phyloP scores from a whole-genome alignment of 148 eudicot species.

The Heliamphora exappendiculata region DNA sequence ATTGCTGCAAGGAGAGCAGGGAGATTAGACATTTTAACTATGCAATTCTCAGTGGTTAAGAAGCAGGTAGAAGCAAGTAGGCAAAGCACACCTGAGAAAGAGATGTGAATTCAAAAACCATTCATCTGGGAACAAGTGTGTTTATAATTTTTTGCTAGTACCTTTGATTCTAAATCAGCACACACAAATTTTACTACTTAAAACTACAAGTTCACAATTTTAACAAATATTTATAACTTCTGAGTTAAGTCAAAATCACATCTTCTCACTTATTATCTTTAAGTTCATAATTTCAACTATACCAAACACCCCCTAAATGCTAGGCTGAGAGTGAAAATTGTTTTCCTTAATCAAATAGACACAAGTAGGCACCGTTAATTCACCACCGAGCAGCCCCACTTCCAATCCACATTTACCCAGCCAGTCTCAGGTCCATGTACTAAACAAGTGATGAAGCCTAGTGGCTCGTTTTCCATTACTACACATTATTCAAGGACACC shows the following conservation, averaged over 20 bases:
- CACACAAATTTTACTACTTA: neutral
- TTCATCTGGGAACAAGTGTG: neutral
- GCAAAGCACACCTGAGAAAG: neutral
- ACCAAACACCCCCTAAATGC: no score
- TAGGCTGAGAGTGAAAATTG: no score
- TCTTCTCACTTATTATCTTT: no score
- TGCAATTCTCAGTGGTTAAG: neutral
- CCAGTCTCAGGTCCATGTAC: neutral
- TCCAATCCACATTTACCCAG: neutral
- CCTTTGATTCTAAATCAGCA: neutral
- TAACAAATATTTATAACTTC: no score
- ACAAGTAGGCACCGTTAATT: no score
- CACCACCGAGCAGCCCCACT: no score
- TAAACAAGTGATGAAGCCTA: neutral
- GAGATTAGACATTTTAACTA: slow-evolving; percentile 7
- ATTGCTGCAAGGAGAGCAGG: slow-evolving; percentile 55
- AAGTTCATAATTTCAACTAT: no score
- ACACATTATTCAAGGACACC: neutral
- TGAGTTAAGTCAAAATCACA: no score
- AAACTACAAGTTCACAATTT: neutral
- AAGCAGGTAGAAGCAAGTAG: neutral
- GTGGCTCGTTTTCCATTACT: neutral
- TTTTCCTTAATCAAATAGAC: no score
- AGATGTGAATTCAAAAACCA: neutral
- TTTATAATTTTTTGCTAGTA: neutral